Evolutionary conservation across 192 early-diverging fungal genomes (phyloP).

Genomic region (Spizellomyces sp.): DNA sequence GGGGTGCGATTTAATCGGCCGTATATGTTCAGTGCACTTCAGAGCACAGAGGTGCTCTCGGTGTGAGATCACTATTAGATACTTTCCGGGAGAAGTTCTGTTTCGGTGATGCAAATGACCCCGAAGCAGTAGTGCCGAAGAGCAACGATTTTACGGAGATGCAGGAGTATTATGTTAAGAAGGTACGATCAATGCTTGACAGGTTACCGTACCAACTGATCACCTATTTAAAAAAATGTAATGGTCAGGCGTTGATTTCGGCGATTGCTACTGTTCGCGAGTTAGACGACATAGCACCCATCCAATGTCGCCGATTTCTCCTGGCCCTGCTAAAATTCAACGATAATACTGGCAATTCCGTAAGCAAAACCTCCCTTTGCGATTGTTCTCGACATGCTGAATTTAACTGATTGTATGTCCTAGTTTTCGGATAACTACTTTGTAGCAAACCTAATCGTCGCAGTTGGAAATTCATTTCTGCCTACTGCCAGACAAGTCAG

Average conservation of each 20-base stretch:
- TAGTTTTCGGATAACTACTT: conserved; percentile 84
- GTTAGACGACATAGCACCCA: conserved; percentile 61
- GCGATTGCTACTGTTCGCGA: conserved; percentile 76
- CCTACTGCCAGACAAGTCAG: conserved; percentile 27
- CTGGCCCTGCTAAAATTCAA: conserved; percentile 85
- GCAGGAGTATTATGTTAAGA: conserved; percentile 90
- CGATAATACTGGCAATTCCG: conserved; percentile 88
- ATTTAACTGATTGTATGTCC: no score
- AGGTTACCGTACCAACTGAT: no score
- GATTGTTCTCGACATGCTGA: no score
- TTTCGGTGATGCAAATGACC: not conserved
- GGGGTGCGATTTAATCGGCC: not conserved
- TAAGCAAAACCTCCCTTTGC: no score
- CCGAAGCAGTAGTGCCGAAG: conserved; percentile 49
- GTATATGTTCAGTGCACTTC: conserved; percentile 23
- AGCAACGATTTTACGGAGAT: conserved; percentile 88
- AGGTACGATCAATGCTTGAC: no score
- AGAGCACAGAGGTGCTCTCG: not conserved
- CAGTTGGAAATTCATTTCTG: conserved; percentile 67
- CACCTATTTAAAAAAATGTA: no score
- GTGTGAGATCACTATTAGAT: conserved; percentile 51
- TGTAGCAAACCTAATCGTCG: conserved; percentile 71
- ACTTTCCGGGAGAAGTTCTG: conserved; percentile 78
- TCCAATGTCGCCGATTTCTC: conserved; percentile 65
- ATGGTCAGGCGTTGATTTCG: conserved; percentile 50